phyloP scores from a whole-genome alignment of 2,329 filamentous ascomycete genomes.

The Trichoderma sp. region DNA sequence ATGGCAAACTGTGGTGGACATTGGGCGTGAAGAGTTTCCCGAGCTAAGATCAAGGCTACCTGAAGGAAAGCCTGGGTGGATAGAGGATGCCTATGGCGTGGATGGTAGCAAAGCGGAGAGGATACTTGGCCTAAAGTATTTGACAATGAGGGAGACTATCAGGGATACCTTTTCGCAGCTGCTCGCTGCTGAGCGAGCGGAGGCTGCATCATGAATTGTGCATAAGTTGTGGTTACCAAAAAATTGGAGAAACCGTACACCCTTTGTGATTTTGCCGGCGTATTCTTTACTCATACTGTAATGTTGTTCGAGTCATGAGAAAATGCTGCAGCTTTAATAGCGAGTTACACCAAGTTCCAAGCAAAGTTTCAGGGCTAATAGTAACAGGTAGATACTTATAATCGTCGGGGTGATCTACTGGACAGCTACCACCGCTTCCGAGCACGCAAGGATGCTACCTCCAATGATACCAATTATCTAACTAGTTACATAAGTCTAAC shows the following conservation, averaged over 20 bases:
- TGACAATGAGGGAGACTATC: not conserved
- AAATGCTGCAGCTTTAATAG: too few relatives aligned
- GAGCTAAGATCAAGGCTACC: not conserved
- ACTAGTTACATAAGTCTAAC: not conserved
- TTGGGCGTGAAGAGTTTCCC: not conserved
- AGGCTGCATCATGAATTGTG: not conserved
- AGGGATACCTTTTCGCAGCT: slow-evolving; percentile 5
- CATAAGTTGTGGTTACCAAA: not conserved
- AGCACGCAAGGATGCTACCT: not conserved
- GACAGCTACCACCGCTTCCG: not conserved
- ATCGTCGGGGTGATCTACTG: not conserved
- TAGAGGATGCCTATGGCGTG: slow-evolving; percentile 3
- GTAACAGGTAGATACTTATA: not conserved
- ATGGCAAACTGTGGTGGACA: not conserved
- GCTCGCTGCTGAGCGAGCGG: not conserved
- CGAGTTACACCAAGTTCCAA: too few relatives aligned
- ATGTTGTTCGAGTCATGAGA: too few relatives aligned
- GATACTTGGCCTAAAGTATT: not conserved
- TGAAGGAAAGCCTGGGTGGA: not conserved
- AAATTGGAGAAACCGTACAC: not conserved
- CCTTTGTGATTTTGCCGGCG: too few relatives aligned
- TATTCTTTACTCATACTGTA: too few relatives aligned
- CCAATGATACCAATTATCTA: not conserved
- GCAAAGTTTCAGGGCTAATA: not conserved
- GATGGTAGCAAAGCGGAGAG: slow-evolving; percentile 6